phyloP scores from a whole-genome alignment of 2,329 filamentous ascomycete species.

The Basipetospora chlamydospora region DNA sequence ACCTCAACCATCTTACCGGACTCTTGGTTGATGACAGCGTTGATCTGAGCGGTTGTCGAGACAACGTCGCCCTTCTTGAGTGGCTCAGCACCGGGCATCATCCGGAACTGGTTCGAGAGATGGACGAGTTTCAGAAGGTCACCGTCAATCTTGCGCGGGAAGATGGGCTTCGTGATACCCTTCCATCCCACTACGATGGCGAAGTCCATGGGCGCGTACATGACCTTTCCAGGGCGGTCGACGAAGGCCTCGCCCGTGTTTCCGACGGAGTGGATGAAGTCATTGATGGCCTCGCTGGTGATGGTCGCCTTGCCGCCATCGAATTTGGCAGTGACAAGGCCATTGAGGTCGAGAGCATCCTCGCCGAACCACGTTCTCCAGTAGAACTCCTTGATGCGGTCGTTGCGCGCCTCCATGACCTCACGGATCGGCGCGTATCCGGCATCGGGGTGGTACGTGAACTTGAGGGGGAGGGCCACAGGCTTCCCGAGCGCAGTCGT shows the following conservation, averaged over 20 bases:
- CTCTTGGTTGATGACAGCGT: conserved; percentile 95
- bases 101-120: conserved; percentile 93
- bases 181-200: conserved; percentile 98
- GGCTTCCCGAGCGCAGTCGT: conserved; percentile 73
- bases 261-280: conserved; percentile 97
- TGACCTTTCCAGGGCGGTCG: conserved; percentile 82
- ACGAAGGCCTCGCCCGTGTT: conserved; percentile 97
- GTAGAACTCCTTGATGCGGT: conserved; percentile 98
- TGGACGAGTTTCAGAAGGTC: conserved; percentile 93
- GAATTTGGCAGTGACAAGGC: conserved; percentile 73
- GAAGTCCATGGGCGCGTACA: conserved; percentile 97
- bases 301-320: conserved; percentile 80
- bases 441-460: conserved; percentile 87
- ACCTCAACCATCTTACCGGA: conserved; percentile 99
- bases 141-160: conserved; percentile 89
- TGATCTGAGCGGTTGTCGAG: conserved; percentile 86
- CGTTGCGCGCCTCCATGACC: conserved; percentile 90
- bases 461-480: conserved; percentile 71
- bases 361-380: conserved; percentile 95
- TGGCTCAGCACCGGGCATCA: conserved; percentile 89
- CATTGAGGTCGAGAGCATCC: conserved; percentile 69
- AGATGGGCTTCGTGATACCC: conserved; percentile 98
- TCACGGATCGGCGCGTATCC: conserved; percentile 97
- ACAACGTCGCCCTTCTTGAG: conserved; percentile 91
- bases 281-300: conserved; percentile 84